Evolutionary conservation across 1,139 yeast genomes (phyloP), one percentile per base, ranked within the genome.

Genomic region (Citeromyces hawaiiensis): DNA sequence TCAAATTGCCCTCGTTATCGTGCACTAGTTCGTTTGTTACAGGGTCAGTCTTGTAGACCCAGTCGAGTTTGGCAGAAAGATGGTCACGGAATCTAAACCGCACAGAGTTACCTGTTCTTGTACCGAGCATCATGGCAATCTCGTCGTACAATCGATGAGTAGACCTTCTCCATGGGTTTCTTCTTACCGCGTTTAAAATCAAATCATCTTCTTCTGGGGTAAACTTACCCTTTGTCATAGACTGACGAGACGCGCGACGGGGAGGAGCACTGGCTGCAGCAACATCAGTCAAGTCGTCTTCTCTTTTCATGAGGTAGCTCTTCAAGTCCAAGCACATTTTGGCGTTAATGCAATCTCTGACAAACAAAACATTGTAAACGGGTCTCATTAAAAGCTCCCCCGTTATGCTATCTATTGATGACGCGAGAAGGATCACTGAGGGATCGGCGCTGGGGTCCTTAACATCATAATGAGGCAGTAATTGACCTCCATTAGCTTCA

Each of bases 21-120:
- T 65, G 53, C 2, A 68, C 52, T 32, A 78, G 56, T 38, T 66
- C 57, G 35, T 80, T 83, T n/a, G 59, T 55, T 16, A 54, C 47
- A 3, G 63, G 64, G 53, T 77, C 79, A 7, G 72, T 69, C 47
- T 76, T 66, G 54, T 77, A 82, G 27, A 79, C 83, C 51, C 61
- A 81, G 4, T 61, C 65, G 40, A 82, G 57, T 37, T 64, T 58
- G 34, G 64, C 60, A 21, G 69, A 63, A 41, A 82, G 60, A 44
- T 74, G 74, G 36, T 70, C 75, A 45, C 88, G 65, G 54, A 62
- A 81, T 47, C 93, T 67, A 46, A 76, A 73, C 49, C 93, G 66
- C 35, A 82, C 75, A 1, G 87, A 78, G 47, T 81, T 77, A 6
- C 86, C 85, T 0, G 88, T 79, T 55, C 81, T 91, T 35, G 70